Percentiles rank a stretch among this genome's conserved stretches.
phyloP scores from a whole-genome alignment of 2,329 filamentous ascomycete species.

The Scolecobasidium constrictum region DNA sequence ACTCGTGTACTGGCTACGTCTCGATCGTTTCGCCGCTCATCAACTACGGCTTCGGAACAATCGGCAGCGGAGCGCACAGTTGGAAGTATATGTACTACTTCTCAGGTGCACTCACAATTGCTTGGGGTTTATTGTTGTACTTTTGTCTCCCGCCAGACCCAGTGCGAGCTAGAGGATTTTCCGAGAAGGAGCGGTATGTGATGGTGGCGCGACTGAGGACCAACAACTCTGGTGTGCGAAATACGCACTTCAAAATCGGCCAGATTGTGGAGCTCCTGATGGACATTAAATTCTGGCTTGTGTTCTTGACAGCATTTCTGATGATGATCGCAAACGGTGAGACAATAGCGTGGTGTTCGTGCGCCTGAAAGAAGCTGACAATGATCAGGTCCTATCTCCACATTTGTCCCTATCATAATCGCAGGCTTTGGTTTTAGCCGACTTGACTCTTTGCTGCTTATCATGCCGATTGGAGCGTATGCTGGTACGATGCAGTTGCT shows the following conservation, averaged over 20 bases:
- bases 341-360: too few relatives aligned
- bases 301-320: slow-evolving; percentile 28
- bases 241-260: slow-evolving; percentile 32
- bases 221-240: slow-evolving; percentile 23
- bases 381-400: slow-evolving; percentile 25
- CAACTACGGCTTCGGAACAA: slow-evolving; percentile 37
- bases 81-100: slow-evolving; percentile 35
- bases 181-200: slow-evolving; percentile 20
- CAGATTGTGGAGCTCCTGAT: slow-evolving; percentile 28
- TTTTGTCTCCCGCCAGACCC: slow-evolving; percentile 22
- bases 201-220: slow-evolving; percentile 17
- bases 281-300: slow-evolving; percentile 28
- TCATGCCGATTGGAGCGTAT: slow-evolving; percentile 29
- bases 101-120: slow-evolving; percentile 26
- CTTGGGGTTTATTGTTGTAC: slow-evolving; percentile 22
- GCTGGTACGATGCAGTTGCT: slow-evolving; percentile 29
- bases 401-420: slow-evolving; percentile 36
- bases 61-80: slow-evolving; percentile 23
- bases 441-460: slow-evolving; percentile 32
- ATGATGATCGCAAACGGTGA: slow-evolving; percentile 32
- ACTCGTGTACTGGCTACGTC: slow-evolving; percentile 25
- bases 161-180: slow-evolving; percentile 30
- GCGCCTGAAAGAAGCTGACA: too few relatives aligned
- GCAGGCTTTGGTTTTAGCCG: slow-evolving; percentile 33
- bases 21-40: slow-evolving; percentile 35